These are phyloP conservation scores for Colletotrichum lupini DNA, from an alignment of 2,329 filamentous ascomycete species.

Conservation along the genomic window DNA sequence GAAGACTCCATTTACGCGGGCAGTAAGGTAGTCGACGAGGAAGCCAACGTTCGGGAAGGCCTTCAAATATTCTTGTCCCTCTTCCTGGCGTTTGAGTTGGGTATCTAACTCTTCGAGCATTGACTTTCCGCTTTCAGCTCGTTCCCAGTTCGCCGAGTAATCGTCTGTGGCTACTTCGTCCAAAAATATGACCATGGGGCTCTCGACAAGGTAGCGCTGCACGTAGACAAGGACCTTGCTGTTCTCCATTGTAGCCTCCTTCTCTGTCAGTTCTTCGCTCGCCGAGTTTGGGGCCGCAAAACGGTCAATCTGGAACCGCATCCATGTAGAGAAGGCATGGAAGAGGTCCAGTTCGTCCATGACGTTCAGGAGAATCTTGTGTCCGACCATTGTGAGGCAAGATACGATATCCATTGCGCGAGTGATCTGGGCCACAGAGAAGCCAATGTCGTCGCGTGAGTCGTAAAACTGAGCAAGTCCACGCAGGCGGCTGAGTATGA, in stretches of 20 bases:
- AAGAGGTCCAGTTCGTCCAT: conserved; percentile 85
- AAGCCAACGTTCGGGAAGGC: conserved; percentile 72
- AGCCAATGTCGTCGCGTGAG: conserved; percentile 72
- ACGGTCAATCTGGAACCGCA: conserved; percentile 84
- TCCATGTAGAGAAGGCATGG: conserved; percentile 82
- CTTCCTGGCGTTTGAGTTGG: conserved; percentile 57
- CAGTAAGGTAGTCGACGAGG: conserved; percentile 67
- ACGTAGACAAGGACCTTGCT: conserved; percentile 82
- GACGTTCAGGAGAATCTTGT: conserved; percentile 77
- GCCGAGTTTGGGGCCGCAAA: conserved; percentile 71
- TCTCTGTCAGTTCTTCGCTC: conserved; percentile 79
- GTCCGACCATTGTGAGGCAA: conserved; percentile 79
- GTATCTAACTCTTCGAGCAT: conserved; percentile 56
- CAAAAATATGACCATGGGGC: conserved; percentile 73
- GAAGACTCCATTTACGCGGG: conserved; percentile 71
- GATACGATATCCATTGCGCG: conserved; percentile 77
- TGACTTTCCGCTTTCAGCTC: conserved; percentile 49
- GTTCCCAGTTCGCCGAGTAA: conserved; percentile 57
- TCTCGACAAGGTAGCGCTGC: conserved; percentile 73
- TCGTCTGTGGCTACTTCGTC: conserved; percentile 61
- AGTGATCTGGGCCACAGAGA: conserved; percentile 71
- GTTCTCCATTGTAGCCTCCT: conserved; percentile 80
- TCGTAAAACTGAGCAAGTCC: conserved; percentile 87
- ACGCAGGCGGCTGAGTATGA: conserved; percentile 84
- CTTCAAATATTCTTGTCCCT: conserved; percentile 57